These are phyloP conservation scores for Syncephalastrum racemosum DNA, from an alignment of 371 early-diverging fungal species.

Conservation along the genomic window DNA sequence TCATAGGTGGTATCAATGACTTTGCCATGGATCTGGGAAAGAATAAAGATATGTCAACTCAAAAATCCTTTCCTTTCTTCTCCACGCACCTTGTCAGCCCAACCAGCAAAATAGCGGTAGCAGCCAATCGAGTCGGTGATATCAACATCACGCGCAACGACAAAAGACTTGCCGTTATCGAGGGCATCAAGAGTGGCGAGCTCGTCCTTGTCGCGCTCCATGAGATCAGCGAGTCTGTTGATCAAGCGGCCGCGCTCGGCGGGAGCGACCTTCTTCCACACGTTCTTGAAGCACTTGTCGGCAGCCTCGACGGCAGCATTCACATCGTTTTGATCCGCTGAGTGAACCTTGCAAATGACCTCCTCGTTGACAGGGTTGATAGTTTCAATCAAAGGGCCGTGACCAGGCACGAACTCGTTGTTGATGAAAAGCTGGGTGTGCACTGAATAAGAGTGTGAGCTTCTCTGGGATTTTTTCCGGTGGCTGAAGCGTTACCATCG, in stretches of 20 bases:
- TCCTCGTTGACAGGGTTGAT: conserved; percentile 76
- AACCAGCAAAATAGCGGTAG: conserved; percentile 81
- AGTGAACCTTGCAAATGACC: conserved; percentile 69
- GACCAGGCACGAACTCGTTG: conserved; percentile 69
- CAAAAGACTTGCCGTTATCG: conserved; percentile 83
- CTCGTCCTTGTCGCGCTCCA: conserved; percentile 68
- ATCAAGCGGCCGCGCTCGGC: conserved; percentile 40
- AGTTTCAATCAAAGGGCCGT: conserved; percentile 53
- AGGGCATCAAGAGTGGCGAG: conserved; percentile 81
- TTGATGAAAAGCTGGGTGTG: conserved; percentile 71
- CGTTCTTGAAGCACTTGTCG: conserved; percentile 60
- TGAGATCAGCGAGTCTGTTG: conserved; percentile 68
- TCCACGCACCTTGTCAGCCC: conserved; percentile 67
- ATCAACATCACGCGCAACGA: conserved; percentile 66
- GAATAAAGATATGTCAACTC: too few species aligned
- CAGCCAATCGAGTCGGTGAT: conserved; percentile 67
- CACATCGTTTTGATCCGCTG: conserved; percentile 73
- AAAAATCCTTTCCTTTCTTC: background rate
- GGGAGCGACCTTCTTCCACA: conserved; percentile 67
- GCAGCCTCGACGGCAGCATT: conserved; percentile 79
- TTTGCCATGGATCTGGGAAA: conserved; percentile 32
- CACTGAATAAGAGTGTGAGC: conserved; percentile 17
- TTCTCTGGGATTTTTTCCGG: background rate
- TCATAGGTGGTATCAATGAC: conserved; percentile 40
- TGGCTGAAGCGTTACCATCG: conserved; percentile 13